A percentile compares a stretch with the other conserved stretches of the same genome.
Evolutionary conservation across 345 rosid species (phyloP).

Genomic region (Euphorbia peplus): DNA sequence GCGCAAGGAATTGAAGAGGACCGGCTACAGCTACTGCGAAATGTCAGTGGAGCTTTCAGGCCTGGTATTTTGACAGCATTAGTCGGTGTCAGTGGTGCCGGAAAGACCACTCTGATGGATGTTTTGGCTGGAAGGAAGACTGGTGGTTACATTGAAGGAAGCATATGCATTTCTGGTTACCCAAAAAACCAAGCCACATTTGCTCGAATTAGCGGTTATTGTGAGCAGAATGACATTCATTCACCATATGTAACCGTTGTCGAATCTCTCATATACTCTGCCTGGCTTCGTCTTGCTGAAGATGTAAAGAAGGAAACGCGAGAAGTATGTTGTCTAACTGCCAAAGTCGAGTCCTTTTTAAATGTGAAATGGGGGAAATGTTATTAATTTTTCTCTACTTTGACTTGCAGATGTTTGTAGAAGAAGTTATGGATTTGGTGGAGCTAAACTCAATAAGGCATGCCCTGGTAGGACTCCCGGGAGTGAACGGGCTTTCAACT

Average conservation of each 20-base stretch:
- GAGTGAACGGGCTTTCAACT: slow-evolving; percentile 64
- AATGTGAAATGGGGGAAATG: background rate
- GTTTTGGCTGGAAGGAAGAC: slow-evolving; percentile 75
- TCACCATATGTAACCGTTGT: slow-evolving; percentile 70
- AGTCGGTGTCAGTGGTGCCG: slow-evolving; percentile 86
- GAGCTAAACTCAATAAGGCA: slow-evolving; percentile 42
- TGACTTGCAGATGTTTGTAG: slow-evolving; percentile 49
- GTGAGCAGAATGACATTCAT: slow-evolving; percentile 83
- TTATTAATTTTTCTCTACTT: background rate
- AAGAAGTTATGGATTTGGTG: slow-evolving; percentile 63
- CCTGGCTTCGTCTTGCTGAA: slow-evolving; percentile 68
- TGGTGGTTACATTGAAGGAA: slow-evolving; percentile 66
- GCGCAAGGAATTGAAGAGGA: slow-evolving; percentile 53
- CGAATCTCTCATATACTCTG: slow-evolving; percentile 74
- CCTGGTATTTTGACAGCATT: slow-evolving; percentile 76
- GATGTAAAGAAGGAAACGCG: slow-evolving; percentile 35
- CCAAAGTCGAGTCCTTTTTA: background rate
- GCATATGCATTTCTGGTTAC: slow-evolving; percentile 65
- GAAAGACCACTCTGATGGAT: slow-evolving; percentile 85
- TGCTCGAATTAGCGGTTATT: slow-evolving; percentile 73
- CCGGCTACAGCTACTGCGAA: slow-evolving; percentile 54
- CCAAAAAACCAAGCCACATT: slow-evolving; percentile 73
- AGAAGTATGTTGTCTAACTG: slow-evolving; percentile 26
- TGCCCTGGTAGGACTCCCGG: slow-evolving; percentile 47
- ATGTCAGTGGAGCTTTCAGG: slow-evolving; percentile 75